A percentile compares a stretch with the other conserved stretches of the same genome.
Evolutionary conservation across 768 basidiomycete genomes (phyloP).

Genomic region (Rhizopogon vinicolor): DNA sequence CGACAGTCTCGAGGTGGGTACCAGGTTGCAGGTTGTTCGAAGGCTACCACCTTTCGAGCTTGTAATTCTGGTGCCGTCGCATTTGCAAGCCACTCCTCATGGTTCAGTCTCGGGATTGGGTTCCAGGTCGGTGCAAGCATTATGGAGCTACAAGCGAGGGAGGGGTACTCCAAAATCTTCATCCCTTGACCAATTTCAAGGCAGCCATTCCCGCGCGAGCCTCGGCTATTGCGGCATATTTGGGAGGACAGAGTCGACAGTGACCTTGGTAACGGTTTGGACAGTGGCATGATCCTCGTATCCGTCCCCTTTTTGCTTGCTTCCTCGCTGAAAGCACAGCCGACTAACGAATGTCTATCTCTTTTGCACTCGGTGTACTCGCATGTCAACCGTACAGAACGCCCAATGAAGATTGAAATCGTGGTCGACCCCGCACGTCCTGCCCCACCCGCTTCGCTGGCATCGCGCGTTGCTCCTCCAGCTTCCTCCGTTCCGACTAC

Average conservation of each 20-base stretch:
- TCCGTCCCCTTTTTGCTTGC: conserved; percentile 39
- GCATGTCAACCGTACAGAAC: conserved; percentile 55
- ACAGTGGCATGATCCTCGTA: conserved; percentile 29
- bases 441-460: conserved; percentile 58
- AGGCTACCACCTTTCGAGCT: conserved; percentile 25
- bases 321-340: conserved; percentile 29
- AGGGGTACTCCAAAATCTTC: conserved; percentile 23
- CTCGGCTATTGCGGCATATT: conserved; percentile 16
- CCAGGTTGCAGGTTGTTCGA: conserved; percentile 18
- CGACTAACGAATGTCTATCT: conserved; percentile 29
- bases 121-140: conserved; percentile 27
- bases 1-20: conserved; percentile 18
- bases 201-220: conserved; percentile 22
- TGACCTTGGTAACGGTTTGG: conserved; percentile 19
- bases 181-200: conserved; percentile 31
- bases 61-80: conserved; percentile 19
- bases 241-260: conserved; percentile 19
- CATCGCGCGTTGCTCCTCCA: conserved; percentile 81
- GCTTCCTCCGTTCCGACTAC: conserved; percentile 35
- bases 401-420: conserved; percentile 98
- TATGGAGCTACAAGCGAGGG: conserved; percentile 18
- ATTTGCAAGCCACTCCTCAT: conserved; percentile 18
- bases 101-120: conserved; percentile 29
- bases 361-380: conserved; percentile 21
- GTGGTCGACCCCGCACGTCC: conserved; percentile 81